Base-by-base conservation (phyloP, 2,329 filamentous ascomycete species). In the Aureobasidium sp. region DNA sequence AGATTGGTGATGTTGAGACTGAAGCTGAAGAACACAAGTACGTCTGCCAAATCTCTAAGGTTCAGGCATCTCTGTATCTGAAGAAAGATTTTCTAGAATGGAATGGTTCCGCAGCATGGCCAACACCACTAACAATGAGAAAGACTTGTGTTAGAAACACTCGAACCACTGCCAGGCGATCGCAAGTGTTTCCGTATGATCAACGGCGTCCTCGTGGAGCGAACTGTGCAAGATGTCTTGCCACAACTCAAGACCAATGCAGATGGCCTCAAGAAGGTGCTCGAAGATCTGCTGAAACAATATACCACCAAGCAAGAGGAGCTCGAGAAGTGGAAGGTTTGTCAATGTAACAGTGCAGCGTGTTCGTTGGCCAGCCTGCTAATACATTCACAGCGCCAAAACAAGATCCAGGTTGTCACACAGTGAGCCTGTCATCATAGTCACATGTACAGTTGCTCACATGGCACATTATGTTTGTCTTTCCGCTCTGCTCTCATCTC, bases 131-230 rank as follows among this genome's bases (percentile, higher is more conserved):
- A 19, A 57, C 53, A 29, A 15, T 23, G 31, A 19, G 15, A 33
- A 35, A 97, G 94, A 75, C 88, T 97, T 66, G 94, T 99, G 35
- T 83, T 97, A 55, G 93, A 97, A 71, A 97, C 93, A 3, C 78
- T 99, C 64, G 83, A 87, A 62, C 92, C 92, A 47, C 82, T 97
- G 25, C 81, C 89, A 0, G 82, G 81, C 65, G 88, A 95, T 66
- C 89, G 94, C 69, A 99, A 96, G 78, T 97, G 93, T 77, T 99
- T 97, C 77, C 92, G 94, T 68, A 90, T 99, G 84, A 95, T 99
- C 74, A 97, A 99, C 74, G 94, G 94, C 47, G 92, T 97, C 25
- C 79, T 99, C 61, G 90, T 96, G 58, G 94, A 99, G 78, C 84
- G 92, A 67, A 97, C 93, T 17, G 90, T 99, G 67, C 82, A 90